Percentiles rank a stretch among this genome's conserved stretches.
These are phyloP conservation scores for Eimeria zaria DNA, from an alignment of 169 alveolate genomes.

Conservation along the genomic window DNA sequence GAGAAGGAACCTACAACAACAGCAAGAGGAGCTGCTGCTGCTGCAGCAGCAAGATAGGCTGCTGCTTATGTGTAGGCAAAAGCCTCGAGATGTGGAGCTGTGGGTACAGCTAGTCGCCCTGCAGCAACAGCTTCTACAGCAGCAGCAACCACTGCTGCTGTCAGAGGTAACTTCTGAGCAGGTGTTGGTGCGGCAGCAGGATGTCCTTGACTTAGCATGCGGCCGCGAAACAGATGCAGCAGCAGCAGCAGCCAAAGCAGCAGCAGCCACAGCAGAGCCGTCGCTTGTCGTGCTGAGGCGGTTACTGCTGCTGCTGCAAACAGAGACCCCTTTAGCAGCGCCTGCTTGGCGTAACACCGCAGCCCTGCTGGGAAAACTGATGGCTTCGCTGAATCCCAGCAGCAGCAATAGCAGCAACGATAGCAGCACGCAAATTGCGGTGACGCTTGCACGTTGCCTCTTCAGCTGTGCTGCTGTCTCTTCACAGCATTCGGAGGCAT, in stretches of 20 bases:
- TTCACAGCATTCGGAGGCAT: slow-evolving; percentile 34
- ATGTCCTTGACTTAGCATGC: slow-evolving; percentile 31
- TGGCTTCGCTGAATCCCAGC: slow-evolving; percentile 26
- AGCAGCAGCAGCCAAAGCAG: slow-evolving; percentile 52
- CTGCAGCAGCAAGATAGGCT: slow-evolving; percentile 48
- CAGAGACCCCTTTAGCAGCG: slow-evolving; percentile 9
- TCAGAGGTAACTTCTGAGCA: slow-evolving; percentile 11
- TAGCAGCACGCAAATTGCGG: slow-evolving; percentile 16
- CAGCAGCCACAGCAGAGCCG: slow-evolving; percentile 38
- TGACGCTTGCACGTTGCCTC: slow-evolving; percentile 39
- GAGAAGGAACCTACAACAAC: background rate
- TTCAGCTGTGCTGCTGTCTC: slow-evolving; percentile 58
- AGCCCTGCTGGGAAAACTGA: slow-evolving; percentile 6
- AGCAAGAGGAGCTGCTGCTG: slow-evolving; percentile 42
- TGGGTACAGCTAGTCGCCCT: slow-evolving; percentile 46
- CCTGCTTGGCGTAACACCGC: slow-evolving; percentile 49
- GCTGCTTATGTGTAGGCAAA: slow-evolving; percentile 57
- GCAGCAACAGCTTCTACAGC: slow-evolving; percentile 61
- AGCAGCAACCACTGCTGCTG: slow-evolving; percentile 68
- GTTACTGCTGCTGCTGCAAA: slow-evolving; percentile 77
- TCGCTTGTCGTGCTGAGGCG: slow-evolving; percentile 21
- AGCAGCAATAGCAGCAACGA: slow-evolving; percentile 45
- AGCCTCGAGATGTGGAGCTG: slow-evolving; percentile 7
- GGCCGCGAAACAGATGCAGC: slow-evolving; percentile 18
- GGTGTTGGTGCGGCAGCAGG: slow-evolving; percentile 77